phyloP scores from a whole-genome alignment of 2,329 filamentous ascomycete species.

The Claviceps sp. region DNA sequence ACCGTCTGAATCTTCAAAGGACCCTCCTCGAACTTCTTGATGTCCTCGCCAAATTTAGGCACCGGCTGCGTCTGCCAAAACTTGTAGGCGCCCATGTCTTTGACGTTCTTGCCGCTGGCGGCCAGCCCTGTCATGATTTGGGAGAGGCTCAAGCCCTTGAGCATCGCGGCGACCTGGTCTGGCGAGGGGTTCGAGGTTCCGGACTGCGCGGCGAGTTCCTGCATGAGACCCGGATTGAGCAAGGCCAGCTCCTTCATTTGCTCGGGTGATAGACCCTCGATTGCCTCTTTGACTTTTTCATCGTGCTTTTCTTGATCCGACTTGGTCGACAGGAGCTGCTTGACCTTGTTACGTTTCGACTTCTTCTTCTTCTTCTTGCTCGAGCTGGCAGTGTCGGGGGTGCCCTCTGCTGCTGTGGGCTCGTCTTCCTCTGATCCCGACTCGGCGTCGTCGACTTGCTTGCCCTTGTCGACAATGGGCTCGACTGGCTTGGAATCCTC shows the following conservation, averaged over 20 bases:
- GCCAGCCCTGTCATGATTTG: constrained; percentile 66
- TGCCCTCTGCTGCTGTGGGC: constrained; percentile 23
- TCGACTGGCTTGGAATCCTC: constrained; percentile 53
- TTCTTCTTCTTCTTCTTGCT: constrained; percentile 36
- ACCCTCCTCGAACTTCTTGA: constrained; percentile 53
- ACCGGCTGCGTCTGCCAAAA: constrained; percentile 99
- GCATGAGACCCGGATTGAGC: constrained; percentile 59
- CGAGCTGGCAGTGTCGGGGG: constrained; percentile 11
- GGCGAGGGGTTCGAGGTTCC: constrained; percentile 22
- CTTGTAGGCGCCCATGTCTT: constrained; percentile 95
- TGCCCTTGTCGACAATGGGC: constrained; percentile 34
- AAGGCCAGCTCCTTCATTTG: constrained; percentile 53
- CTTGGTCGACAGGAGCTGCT: constrained; percentile 28
- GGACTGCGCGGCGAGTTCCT: constrained; percentile 32
- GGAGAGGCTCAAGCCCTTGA: constrained; percentile 52
- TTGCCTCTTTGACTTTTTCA: constrained; percentile 30
- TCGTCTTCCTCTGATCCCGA: constrained; percentile 35
- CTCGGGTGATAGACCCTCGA: constrained; percentile 39
- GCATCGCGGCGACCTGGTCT: constrained; percentile 34
- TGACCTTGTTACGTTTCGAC: constrained; percentile 50
- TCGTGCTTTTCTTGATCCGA: constrained; percentile 23
- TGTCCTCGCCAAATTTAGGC: constrained; percentile 58
- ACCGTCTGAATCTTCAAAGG: constrained; percentile 70
- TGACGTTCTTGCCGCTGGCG: constrained; percentile 72
- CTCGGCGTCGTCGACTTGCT: constrained; percentile 28